Base-by-base conservation (phyloP, 139 green algal genomes). In the Mesotaenium endlicherianum region DNA sequence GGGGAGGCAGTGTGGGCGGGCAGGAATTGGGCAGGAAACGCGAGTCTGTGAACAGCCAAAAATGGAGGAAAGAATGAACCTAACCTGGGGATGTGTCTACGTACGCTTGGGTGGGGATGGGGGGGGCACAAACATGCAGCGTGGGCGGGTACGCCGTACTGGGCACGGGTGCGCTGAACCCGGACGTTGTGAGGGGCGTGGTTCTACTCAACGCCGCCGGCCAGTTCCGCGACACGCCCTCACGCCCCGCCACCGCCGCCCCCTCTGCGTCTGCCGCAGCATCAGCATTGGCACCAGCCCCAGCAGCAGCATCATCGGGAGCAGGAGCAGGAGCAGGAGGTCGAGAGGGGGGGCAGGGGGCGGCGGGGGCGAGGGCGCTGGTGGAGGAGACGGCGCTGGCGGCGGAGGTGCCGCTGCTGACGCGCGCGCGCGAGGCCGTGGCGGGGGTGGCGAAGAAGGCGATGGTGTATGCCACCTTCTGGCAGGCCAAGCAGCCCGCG, bases 151-250 rank as follows among this genome's bases (percentile, higher is more conserved):
- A 89, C 42, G 38, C 86, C 3, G 31, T 39, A 5, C 82, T 89
- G 26, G n/a, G 34, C 20, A 64, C 84, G 17, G 83, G 84, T 11
- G 53, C 84, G 3, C 16, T 47, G 26, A 34, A 86, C 71, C 68
- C 82, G 3, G 82, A 89, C n/a, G 16, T 34, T 14, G 83, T 89
- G 1, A 70, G 14, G 2, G 84, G 70, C 20, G 17, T 90, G 3
- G 84, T 80, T 0, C 84, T 89, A 4, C 31, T 89, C 30, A 89
- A 89, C 30, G 67, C 69, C 1, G 82, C 84, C 11, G 84, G 84
- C 1, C 34, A 59, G 38, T 89, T 89, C 2, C 64, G 6, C 0
- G 78, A 82, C 1, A 6, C 40, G 11, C 55, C 55, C 20, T n/a
- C n/a, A n/a, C n/a, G n/a, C n/a, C 55, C 55, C 55, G 55, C n/a